Evolutionary conservation across 2,329 filamentous ascomycete species (phyloP), one percentile per base, ranked within the genome.

Genomic region (Scedosporium dehoogii): DNA sequence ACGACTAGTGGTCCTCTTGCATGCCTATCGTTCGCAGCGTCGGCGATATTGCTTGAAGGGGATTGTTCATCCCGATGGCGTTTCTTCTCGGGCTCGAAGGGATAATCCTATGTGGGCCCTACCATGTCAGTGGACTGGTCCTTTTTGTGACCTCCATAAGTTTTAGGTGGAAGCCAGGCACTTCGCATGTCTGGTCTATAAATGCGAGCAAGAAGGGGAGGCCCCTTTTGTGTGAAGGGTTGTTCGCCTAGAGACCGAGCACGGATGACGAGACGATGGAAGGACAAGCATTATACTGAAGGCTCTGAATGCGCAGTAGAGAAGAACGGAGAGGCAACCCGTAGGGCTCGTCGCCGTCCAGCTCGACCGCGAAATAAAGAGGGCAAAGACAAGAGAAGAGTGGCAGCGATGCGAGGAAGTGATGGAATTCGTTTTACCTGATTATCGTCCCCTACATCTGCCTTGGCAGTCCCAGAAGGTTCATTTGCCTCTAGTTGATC

Each of bases 31-130:
- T 77, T 79, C 42, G 74, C 72, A 44, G 75, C 71, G 4, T 71
- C 64, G 46, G 77, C 78, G 21, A 25, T 21, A 7, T 21, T 59
- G 33, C 10, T 5, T 1, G 9, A 7, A 42, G 57, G 21, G 12
- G 57, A 59, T 4, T 71, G 73, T 56, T 78, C 74, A 64, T 88
- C 85, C 61, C 85, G 79, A 63, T 80, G 77, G 58, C 85, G 79
- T 73, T 88, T 88, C 76, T 87, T 87, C 73, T 87, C 84, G 18
- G 85, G 85, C 69, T 85, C 85, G 55, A 71, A 67, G 61, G 23
- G 18, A 5, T 23, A 25, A 29, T 25, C n/a, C 51, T 48, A 48
- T n/a, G 21, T 14, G 16, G n/a, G 18, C 21, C 7, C 21, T 10
- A 25, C 23, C 51, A 55, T n/a, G 23, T 27, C 12, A 55, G 44